Percentiles rank a stretch among this genome's conserved stretches.
These are phyloP conservation scores for Chaetomium globosum DNA, from an alignment of 2,329 filamentous ascomycete species.

Conservation along the genomic window DNA sequence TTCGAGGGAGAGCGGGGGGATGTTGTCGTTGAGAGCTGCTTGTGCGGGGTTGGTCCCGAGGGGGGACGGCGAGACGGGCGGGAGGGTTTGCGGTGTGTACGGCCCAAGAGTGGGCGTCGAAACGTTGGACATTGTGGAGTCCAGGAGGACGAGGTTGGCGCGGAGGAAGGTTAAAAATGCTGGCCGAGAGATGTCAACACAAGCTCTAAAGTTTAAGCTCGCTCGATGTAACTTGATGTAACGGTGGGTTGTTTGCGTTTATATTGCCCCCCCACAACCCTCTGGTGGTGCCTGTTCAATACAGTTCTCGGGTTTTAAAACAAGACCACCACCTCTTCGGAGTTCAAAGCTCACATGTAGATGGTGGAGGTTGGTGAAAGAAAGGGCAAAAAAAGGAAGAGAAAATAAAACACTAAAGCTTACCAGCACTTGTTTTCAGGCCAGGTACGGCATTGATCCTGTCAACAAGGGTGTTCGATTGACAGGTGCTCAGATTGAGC, in stretches of 20 bases:
- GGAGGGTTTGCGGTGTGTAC: slow-evolving; percentile 45
- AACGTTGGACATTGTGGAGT: slow-evolving; percentile 61
- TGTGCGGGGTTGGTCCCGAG: slow-evolving; percentile 15
- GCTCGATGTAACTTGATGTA: slow-evolving; percentile 28
- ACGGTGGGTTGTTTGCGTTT: slow-evolving; percentile 21
- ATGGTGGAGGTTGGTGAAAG: not conserved
- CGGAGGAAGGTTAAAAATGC: slow-evolving; percentile 83
- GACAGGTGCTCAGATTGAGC: slow-evolving; percentile 54
- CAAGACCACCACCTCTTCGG: not conserved
- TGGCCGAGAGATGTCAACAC: slow-evolving; percentile 42
- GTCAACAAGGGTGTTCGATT: slow-evolving; percentile 54
- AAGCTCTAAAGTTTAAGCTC: slow-evolving; percentile 5
- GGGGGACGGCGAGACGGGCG: slow-evolving; percentile 7
- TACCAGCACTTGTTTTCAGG: slow-evolving; percentile 63
- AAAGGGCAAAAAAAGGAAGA: not conserved
- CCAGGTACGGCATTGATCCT: slow-evolving; percentile 60
- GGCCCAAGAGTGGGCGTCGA: slow-evolving; percentile 67
- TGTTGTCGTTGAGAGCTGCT: slow-evolving; percentile 47
- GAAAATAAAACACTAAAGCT: slow-evolving; percentile 40
- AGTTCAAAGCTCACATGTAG: not conserved
- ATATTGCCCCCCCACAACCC: not conserved
- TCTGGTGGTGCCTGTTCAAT: not conserved
- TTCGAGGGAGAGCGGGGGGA: slow-evolving; percentile 67
- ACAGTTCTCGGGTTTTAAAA: not conserved
- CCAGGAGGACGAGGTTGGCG: slow-evolving; percentile 73